Conservation (phyloP, 208 protist genomes). For the Lotmaria passim region DNA sequence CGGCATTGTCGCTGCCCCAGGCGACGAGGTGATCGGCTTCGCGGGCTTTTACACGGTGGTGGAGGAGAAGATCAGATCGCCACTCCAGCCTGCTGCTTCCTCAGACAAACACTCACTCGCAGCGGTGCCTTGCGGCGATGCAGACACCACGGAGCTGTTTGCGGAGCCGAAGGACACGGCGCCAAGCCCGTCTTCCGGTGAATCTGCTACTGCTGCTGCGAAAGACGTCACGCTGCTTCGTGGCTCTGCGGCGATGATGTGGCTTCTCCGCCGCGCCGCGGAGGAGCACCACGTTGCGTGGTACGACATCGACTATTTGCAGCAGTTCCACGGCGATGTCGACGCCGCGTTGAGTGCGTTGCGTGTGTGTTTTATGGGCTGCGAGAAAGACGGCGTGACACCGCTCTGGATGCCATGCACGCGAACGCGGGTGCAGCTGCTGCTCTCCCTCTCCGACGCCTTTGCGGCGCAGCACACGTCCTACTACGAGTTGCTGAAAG, state of each 20-base stretch:
- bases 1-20: conserved; percentile 27
- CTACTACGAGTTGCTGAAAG: conserved; percentile 58
- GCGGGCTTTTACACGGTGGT: conserved; percentile 61
- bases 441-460: conserved; percentile 51
- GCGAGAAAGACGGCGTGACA: conserved; percentile 55
- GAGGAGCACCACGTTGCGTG: conserved; percentile 62
- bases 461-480: conserved; percentile 36
- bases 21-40: conserved; percentile 48
- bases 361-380: conserved; percentile 64
- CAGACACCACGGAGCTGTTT: neutral
- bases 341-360: conserved; percentile 47
- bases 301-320: conserved; percentile 62
- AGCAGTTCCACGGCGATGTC: conserved; percentile 34
- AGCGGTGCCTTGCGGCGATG: neutral
- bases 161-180: conserved; percentile 4
- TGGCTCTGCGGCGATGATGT: conserved; percentile 83
- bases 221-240: conserved; percentile 39
- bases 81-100: neutral
- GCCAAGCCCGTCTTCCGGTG: neutral
- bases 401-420: conserved; percentile 81
- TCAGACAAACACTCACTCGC: neutral
- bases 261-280: conserved; percentile 65
- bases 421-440: conserved; percentile 55
- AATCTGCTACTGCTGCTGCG: neutral
- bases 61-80: neutral